These are phyloP conservation scores for Globisporangium barbulae DNA, from an alignment of 352 stramenopile species.

Conservation along the genomic window DNA sequence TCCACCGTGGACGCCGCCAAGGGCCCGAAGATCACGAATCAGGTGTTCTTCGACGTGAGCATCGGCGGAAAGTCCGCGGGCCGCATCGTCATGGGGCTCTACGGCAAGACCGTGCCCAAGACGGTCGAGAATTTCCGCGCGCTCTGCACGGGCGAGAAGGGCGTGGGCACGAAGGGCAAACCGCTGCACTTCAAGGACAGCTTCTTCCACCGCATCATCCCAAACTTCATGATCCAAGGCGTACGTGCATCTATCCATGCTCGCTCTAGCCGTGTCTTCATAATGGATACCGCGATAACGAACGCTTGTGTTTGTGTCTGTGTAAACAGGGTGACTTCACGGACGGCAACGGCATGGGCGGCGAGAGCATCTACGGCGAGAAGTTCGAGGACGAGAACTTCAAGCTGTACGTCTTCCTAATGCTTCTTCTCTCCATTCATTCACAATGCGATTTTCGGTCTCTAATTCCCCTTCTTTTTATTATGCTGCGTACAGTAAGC, in stretches of 20 bases:
- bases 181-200: slow-evolving; percentile 96
- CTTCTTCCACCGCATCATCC: slow-evolving; percentile 97
- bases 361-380: slow-evolving; percentile 93
- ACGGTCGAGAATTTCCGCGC: slow-evolving; percentile 67
- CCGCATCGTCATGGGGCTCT: slow-evolving; percentile 82
- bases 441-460: background rate
- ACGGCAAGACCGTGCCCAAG: slow-evolving; percentile 86
- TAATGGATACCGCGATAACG: background rate
- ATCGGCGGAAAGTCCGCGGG: slow-evolving; percentile 88
- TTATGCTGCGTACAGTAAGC: slow-evolving; percentile 34
- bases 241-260: slow-evolving; percentile 21
- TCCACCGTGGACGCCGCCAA: slow-evolving; percentile 31
- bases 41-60: slow-evolving; percentile 96
- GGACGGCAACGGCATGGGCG: slow-evolving; percentile 76
- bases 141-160: slow-evolving; percentile 56
- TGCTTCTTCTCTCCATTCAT: background rate
- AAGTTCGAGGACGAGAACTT: slow-evolving; percentile 97
- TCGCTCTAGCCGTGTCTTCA: background rate
- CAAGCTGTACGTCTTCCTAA: slow-evolving; percentile 45
- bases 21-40: slow-evolving; percentile 80
- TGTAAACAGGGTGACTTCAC: slow-evolving; percentile 69
- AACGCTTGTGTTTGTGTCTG: slow-evolving; percentile 1
- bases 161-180: slow-evolving; percentile 91
- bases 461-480: background rate
- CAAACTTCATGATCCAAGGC: slow-evolving; percentile 91